Conservation (phyloP, 352 stramenopile species). For the Elongisporangium prolatum region DNA sequence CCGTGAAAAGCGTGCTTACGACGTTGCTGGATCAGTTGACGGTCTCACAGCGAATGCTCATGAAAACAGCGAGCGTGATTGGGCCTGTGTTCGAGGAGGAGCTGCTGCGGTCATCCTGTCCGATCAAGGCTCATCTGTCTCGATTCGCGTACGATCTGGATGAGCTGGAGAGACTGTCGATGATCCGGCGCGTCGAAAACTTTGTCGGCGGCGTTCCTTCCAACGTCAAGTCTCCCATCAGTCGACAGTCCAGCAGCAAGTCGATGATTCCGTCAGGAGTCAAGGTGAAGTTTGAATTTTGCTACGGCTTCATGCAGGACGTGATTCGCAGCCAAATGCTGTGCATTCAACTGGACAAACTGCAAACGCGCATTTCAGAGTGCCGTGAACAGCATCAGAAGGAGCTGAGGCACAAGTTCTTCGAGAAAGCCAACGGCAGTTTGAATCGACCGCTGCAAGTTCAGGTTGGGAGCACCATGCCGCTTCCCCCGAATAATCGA, state of each 20-base stretch:
- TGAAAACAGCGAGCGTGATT: conserved; percentile 85
- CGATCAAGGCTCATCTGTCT: conserved; percentile 65
- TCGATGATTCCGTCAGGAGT: conserved; percentile 16
- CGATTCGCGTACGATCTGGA: conserved; percentile 66
- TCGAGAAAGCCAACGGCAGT: conserved; percentile 65
- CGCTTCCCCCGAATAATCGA: background rate
- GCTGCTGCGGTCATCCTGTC: conserved; percentile 55
- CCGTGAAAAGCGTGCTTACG: conserved; percentile 80
- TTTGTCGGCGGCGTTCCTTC: conserved; percentile 66
- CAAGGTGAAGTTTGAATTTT: conserved; percentile 84
- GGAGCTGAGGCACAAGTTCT: conserved; percentile 68
- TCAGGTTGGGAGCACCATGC: background rate
- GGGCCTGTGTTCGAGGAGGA: conserved; percentile 74
- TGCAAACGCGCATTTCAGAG: conserved; percentile 61
- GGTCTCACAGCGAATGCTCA: conserved; percentile 79
- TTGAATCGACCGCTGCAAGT: conserved; percentile 31
- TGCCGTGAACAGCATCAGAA: conserved; percentile 74
- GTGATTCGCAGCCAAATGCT: conserved; percentile 83
- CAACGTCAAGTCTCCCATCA: conserved; percentile 14
- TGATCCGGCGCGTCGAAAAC: conserved; percentile 74
- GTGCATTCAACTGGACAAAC: conserved; percentile 77
- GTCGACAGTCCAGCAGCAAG: background rate
- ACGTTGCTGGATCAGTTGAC: conserved; percentile 80
- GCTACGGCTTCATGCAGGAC: conserved; percentile 82
- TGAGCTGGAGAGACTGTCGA: conserved; percentile 64